Evolutionary conservation across 139 green algal genomes (phyloP).

Genomic region (Axilococcus clingmanii): DNA sequence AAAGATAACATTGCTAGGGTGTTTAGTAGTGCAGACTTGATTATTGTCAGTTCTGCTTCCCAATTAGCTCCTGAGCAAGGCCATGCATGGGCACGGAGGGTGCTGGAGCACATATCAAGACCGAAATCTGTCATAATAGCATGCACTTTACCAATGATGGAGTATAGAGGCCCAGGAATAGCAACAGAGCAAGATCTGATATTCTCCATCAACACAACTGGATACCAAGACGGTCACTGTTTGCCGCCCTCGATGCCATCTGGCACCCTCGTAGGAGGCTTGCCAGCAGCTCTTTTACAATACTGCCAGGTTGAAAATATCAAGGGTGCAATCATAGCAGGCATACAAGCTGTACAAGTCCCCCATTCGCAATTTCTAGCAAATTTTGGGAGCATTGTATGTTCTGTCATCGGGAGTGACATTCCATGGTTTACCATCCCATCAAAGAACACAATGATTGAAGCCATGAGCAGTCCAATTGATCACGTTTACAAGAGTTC

Average conservation of each 20-base stretch:
- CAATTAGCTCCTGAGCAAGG: no score
- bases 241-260: no score
- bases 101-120: no score
- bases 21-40: no score
- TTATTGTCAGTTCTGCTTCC: no score
- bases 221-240: no score
- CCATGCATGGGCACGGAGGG: no score
- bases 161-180: slow-evolving; percentile 18
- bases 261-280: slow-evolving; percentile 7
- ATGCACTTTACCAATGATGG: slow-evolving; percentile 11
- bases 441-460: no score
- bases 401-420: neutral
- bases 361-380: neutral
- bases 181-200: slow-evolving; percentile 17
- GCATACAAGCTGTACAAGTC: slow-evolving; percentile 3
- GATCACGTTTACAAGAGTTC: neutral
- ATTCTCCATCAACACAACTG: no score
- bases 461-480: neutral
- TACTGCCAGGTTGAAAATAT: neutral
- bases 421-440: no score
- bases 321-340: neutral
- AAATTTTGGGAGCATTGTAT: neutral
- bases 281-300: slow-evolving; percentile 16
- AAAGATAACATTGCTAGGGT: no score
- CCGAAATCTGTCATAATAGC: neutral